These are phyloP conservation scores for Malus fusca DNA, from an alignment of 306 rosid species.

Conservation along the genomic window DNA sequence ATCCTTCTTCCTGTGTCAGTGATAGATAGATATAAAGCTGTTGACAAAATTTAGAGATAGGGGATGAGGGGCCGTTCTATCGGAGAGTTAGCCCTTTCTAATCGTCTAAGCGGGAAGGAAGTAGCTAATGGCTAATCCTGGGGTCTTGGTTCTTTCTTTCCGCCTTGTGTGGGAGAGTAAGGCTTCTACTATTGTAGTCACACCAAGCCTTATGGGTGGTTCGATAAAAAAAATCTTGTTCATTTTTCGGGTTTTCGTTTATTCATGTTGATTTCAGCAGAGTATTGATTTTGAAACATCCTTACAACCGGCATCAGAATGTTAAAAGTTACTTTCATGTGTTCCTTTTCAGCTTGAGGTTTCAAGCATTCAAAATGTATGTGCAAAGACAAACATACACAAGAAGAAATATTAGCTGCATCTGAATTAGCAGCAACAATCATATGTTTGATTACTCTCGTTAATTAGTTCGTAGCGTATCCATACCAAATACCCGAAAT, in stretches of 20 bases:
- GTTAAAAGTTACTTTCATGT: constrained; percentile 2
- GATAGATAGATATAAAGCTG: too few species aligned
- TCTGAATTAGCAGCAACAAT: not conserved
- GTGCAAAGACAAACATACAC: not conserved
- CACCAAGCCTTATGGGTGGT: too few species aligned
- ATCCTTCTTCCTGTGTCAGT: not conserved
- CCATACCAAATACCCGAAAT: not conserved
- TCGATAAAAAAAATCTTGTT: too few species aligned
- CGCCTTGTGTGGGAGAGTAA: too few species aligned
- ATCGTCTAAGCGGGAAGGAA: too few species aligned
- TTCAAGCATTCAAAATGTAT: not conserved
- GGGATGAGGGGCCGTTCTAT: too few species aligned
- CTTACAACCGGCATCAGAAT: too few species aligned
- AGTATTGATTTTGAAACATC: not conserved
- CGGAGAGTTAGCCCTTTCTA: too few species aligned
- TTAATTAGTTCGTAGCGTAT: not conserved
- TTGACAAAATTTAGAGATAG: too few species aligned
- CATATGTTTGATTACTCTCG: not conserved
- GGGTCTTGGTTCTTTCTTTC: too few species aligned
- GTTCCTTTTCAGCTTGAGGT: constrained; percentile 27
- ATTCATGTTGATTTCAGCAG: not conserved
- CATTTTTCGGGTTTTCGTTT: not conserved
- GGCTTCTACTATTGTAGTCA: too few species aligned
- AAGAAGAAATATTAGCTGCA: not conserved
- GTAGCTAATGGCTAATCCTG: too few species aligned